phyloP scores from a whole-genome alignment of 2,329 filamentous ascomycete species.

The Epichloe gansuensis region DNA sequence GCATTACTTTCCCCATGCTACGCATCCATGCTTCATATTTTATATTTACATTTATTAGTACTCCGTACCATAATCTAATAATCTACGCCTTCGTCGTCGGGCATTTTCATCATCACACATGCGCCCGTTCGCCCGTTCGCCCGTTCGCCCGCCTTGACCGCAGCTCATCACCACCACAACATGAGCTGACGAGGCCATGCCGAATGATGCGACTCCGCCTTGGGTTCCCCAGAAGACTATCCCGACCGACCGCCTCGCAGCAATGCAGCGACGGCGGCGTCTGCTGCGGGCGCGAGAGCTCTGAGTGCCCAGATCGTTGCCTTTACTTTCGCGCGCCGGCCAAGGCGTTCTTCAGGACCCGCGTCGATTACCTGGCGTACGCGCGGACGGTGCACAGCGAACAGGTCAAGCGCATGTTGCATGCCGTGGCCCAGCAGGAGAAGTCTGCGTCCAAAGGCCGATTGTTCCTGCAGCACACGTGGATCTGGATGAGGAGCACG shows the following conservation, averaged over 20 bases:
- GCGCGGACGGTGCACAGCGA: slow-evolving; percentile 41
- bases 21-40: no score
- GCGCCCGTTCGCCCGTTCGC: no score
- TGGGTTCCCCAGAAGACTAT: slow-evolving; percentile 22
- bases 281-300: slow-evolving; percentile 73
- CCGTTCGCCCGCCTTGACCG: no score
- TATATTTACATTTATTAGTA: no score
- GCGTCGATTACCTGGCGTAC: slow-evolving; percentile 69
- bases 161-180: slow-evolving; percentile 4
- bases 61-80: no score
- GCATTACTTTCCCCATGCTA: no score
- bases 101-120: no score
- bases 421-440: slow-evolving; percentile 23
- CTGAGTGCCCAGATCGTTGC: slow-evolving; percentile 72
- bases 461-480: slow-evolving; percentile 27
- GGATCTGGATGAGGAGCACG: slow-evolving; percentile 45
- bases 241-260: slow-evolving; percentile 36
- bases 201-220: slow-evolving; percentile 17
- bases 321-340: slow-evolving; percentile 83
- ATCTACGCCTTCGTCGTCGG: no score
- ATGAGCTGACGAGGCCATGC: slow-evolving; percentile 24
- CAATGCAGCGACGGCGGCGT: slow-evolving; percentile 58
- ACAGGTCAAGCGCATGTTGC: slow-evolving; percentile 25
- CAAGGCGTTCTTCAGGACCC: slow-evolving; percentile 82
- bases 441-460: slow-evolving; percentile 20